Percentiles rank a stretch among this genome's conserved stretches.
phyloP scores from a whole-genome alignment of 2,329 filamentous ascomycete species.

The Trichoderma atroviride region DNA sequence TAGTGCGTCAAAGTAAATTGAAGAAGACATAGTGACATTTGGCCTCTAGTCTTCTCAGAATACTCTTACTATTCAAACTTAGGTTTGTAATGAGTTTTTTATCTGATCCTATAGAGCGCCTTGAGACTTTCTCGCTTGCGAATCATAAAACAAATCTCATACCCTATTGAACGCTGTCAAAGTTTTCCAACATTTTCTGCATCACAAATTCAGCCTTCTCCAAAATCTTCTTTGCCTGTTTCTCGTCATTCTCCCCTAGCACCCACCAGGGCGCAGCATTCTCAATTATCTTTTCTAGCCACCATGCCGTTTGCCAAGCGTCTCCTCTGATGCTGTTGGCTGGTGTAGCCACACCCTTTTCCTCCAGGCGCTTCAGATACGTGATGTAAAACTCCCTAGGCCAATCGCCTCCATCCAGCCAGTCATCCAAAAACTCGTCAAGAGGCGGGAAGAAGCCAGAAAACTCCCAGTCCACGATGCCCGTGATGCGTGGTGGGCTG shows the following conservation, averaged over 20 bases:
- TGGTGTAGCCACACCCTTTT: conserved; percentile 16
- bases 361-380: not conserved
- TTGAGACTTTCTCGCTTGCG: not conserved
- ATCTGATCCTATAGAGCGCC: not conserved
- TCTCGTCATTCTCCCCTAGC: not conserved
- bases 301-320: not conserved
- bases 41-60: too few species aligned
- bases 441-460: conserved; percentile 32
- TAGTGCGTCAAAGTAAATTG: too few species aligned
- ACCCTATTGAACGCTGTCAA: not conserved
- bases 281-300: conserved; percentile 22
- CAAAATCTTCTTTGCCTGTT: not conserved
- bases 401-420: conserved; percentile 28
- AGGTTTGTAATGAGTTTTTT: too few species aligned
- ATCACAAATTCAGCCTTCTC: not conserved
- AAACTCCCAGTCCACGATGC: conserved; percentile 34
- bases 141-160: not conserved
- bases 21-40: too few species aligned
- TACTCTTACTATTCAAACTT: too few species aligned
- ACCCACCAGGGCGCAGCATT: conserved; percentile 28
- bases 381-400: conserved; percentile 13
- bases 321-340: not conserved
- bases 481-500: conserved; percentile 28
- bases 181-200: not conserved
- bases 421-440: conserved; percentile 32